phyloP scores from a whole-genome alignment of 768 basidiomycete genomes.

The Boletus sp. region DNA sequence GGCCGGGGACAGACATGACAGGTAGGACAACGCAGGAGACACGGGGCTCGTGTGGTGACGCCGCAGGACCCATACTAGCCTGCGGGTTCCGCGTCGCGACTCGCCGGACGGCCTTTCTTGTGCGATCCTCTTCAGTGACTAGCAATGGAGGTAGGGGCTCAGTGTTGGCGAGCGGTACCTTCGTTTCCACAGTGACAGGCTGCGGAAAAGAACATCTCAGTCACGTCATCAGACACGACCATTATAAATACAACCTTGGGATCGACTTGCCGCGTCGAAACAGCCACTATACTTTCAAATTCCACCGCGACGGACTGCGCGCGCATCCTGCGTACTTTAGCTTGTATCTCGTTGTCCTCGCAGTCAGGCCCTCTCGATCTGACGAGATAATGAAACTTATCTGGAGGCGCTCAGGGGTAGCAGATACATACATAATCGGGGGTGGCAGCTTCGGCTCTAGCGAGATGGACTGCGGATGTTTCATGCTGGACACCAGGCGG shows the following conservation, averaged over 20 bases:
- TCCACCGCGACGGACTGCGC: slow-evolving; percentile 44
- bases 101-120: background rate
- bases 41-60: slow-evolving; percentile 27
- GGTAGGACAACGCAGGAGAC: slow-evolving; percentile 18
- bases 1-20: slow-evolving; percentile 6
- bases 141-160: slow-evolving; percentile 18
- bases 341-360: slow-evolving; percentile 47
- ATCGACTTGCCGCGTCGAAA: slow-evolving; percentile 11
- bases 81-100: background rate
- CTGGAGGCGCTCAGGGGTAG: background rate
- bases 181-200: slow-evolving; percentile 11
- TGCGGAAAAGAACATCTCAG: slow-evolving; percentile 9
- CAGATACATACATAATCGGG: slow-evolving; percentile 34
- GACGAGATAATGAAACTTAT: background rate
- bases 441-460: slow-evolving; percentile 41
- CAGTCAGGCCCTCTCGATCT: slow-evolving; percentile 49
- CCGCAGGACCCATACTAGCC: background rate
- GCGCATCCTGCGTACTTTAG: slow-evolving; percentile 40
- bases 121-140: slow-evolving; percentile 22
- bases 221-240: background rate
- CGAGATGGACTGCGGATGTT: slow-evolving; percentile 38
- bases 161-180: background rate
- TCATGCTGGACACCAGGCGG: slow-evolving; percentile 44
- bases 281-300: slow-evolving; percentile 21
- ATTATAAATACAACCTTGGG: slow-evolving; percentile 16